Evolutionary conservation across 2,329 filamentous ascomycete species (phyloP), one percentile per base, ranked within the genome.

Genomic region (Aspergillus candidus): DNA sequence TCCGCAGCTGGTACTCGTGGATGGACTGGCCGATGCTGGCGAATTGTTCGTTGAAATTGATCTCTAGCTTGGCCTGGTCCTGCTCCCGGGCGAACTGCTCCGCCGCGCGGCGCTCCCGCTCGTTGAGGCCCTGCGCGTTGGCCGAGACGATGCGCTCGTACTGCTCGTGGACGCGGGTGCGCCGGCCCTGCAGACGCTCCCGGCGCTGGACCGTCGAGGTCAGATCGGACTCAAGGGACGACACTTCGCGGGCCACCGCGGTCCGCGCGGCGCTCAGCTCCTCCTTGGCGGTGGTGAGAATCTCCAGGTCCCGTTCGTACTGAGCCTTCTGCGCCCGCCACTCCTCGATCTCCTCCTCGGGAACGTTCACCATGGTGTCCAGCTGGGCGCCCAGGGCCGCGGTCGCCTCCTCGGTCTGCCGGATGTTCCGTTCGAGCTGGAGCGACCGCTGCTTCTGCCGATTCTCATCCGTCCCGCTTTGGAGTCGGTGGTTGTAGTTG

Each of bases 381-480:
- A 79, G 71, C 55, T 82, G 74, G 38, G 60, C 58, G 44, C 75
- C 71, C 31, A 83, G 67, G 32, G 72, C 72, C 30, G 70, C 69
- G n/a, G 76, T 75, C 22, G 77, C 76, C 55, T 82, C 79, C 53
- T 83, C 79, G 4, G 79, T 80, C 61, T 83, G 79, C 43, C 73
- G 73, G 52, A 81, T 80, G 51, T 75, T 80, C 53, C 82, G 77
- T 50, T 75, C 78, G 48, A 82, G 71, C 55, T 84, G 80, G 49
- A 78, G 66, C 32, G 78, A 75, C 49, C 79, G 75, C 57, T 81
- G 78, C 51, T 76, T 76, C 61, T 82, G 78, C 49, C 77, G 72
- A 54, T 81, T 80, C 57, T 83, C 80, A 53, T 76, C 75, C 41
- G 75, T 77, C 50, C 76, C 76, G 43, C 77, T 76, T 22, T 77